Percentiles rank a stretch among this genome's conserved stretches.
Conservation (phyloP, 306 rosid species). For the Lathyrus tuberosus region DNA sequence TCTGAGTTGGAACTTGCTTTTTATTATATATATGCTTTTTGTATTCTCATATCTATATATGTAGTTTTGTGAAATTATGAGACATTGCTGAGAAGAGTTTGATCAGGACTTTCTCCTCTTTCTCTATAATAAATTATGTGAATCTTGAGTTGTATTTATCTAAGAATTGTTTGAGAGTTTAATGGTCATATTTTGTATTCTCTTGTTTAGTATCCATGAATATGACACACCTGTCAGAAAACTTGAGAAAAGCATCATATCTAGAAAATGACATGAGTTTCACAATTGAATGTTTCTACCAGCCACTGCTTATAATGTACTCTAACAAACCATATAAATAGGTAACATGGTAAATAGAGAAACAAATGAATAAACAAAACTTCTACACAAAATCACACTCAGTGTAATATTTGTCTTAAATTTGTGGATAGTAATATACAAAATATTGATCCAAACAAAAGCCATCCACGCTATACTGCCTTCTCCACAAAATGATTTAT, state of each 20-base stretch:
- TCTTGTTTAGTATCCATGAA: not conserved
- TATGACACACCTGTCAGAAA: not conserved
- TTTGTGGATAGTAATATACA: slow-evolving; percentile 59
- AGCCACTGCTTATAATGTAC: slow-evolving; percentile 40
- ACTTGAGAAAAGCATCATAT: not conserved
- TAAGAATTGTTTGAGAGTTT: not conserved
- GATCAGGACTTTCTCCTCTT: not conserved
- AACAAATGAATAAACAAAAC: slow-evolving; percentile 19
- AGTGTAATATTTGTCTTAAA: slow-evolving; percentile 13
- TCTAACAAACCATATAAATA: slow-evolving; percentile 40
- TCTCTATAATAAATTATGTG: not conserved
- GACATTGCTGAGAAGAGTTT: not conserved
- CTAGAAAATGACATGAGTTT: not conserved
- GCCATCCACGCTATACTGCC: slow-evolving; percentile 11
- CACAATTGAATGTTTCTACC: slow-evolving; percentile 27
- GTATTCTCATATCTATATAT: not conserved
- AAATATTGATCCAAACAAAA: slow-evolving; percentile 41
- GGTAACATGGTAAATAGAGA: slow-evolving; percentile 29
- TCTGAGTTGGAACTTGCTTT: slow-evolving; percentile 30
- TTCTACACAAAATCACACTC: slow-evolving; percentile 36
- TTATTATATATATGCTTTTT: not conserved
- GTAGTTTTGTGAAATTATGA: slow-evolving; percentile 5
- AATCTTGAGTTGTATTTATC: not conserved
- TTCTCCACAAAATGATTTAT: slow-evolving; percentile 34
- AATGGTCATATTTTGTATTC: not conserved